Conservation (phyloP, 805 yeast species). For the Candida schatavii region DNA sequence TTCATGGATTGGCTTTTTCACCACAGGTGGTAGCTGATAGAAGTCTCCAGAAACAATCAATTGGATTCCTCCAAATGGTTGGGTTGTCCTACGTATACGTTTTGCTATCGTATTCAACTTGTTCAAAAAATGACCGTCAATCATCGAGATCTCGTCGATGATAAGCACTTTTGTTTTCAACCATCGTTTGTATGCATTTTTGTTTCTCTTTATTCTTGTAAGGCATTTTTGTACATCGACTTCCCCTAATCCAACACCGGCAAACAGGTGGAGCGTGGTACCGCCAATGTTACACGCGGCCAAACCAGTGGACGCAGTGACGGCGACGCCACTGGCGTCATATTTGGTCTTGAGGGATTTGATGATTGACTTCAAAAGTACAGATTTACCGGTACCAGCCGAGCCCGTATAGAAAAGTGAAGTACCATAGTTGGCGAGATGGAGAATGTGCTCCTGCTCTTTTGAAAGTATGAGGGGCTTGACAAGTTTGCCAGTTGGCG, state of each 20-base stretch:
- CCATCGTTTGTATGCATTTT: slow-evolving; percentile 56
- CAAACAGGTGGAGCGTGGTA: slow-evolving; percentile 76
- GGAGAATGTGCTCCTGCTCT: slow-evolving; percentile 67
- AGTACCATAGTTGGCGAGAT: slow-evolving; percentile 59
- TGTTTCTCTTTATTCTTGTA: slow-evolving; percentile 52
- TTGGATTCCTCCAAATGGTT: slow-evolving; percentile 82
- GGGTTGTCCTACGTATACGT: slow-evolving; percentile 38
- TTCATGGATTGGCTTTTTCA: slow-evolving; percentile 20
- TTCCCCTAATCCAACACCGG: slow-evolving; percentile 79
- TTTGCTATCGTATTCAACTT: slow-evolving; percentile 62
- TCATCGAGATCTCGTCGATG: slow-evolving; percentile 80
- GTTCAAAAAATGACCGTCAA: slow-evolving; percentile 65
- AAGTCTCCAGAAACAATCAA: slow-evolving; percentile 77
- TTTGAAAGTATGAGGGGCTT: slow-evolving; percentile 36
- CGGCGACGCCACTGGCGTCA: slow-evolving; percentile 54
- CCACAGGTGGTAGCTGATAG: slow-evolving; percentile 77
- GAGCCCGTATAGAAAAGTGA: slow-evolving; percentile 93
- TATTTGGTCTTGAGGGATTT: slow-evolving; percentile 46
- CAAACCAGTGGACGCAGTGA: slow-evolving; percentile 94
- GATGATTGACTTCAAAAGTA: slow-evolving; percentile 66
- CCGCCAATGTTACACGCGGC: slow-evolving; percentile 97
- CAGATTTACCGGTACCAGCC: slow-evolving; percentile 98
- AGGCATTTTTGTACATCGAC: slow-evolving; percentile 47
- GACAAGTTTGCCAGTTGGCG: slow-evolving; percentile 22
- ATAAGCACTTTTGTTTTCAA: slow-evolving; percentile 52